phyloP scores from a whole-genome alignment of 495 filamentous ascomycete genomes.

The Wilcoxina mikolae region DNA sequence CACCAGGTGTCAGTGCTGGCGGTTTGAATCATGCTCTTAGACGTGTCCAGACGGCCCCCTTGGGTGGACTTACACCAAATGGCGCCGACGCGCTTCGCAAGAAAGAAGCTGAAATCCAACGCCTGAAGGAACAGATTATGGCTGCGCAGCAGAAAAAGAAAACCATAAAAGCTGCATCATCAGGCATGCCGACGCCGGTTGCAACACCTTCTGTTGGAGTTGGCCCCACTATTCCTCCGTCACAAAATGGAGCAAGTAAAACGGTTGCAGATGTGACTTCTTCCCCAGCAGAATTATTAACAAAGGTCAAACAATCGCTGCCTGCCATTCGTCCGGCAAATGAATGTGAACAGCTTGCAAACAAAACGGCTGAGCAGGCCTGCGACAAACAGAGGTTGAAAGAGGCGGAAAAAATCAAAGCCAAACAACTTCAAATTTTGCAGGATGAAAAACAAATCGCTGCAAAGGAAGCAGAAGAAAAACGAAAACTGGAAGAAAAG shows the following conservation, averaged over 20 bases:
- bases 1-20: background rate
- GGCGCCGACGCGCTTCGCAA: conserved; percentile 43
- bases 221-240: conserved; percentile 16
- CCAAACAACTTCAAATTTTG: conserved; percentile 1
- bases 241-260: conserved; percentile 2
- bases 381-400: background rate
- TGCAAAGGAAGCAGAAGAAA: conserved; percentile 13
- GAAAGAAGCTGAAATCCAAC: conserved; percentile 57
- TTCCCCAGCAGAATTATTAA: background rate
- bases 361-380: background rate
- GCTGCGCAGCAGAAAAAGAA: conserved; percentile 57
- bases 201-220: conserved; percentile 20
- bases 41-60: background rate
- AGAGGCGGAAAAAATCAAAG: conserved; percentile 10
- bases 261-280: background rate
- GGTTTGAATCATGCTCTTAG: background rate
- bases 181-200: conserved; percentile 18
- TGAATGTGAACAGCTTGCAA: background rate
- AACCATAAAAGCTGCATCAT: conserved; percentile 30
- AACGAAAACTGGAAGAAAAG: conserved; percentile 8
- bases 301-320: background rate
- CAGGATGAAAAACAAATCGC: background rate
- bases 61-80: background rate
- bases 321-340: background rate
- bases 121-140: conserved; percentile 60